A percentile compares a stretch with the other conserved stretches of the same genome.
Evolutionary conservation across 331 rosid genomes (phyloP).

Genomic region (Pyracantha coccinea): DNA sequence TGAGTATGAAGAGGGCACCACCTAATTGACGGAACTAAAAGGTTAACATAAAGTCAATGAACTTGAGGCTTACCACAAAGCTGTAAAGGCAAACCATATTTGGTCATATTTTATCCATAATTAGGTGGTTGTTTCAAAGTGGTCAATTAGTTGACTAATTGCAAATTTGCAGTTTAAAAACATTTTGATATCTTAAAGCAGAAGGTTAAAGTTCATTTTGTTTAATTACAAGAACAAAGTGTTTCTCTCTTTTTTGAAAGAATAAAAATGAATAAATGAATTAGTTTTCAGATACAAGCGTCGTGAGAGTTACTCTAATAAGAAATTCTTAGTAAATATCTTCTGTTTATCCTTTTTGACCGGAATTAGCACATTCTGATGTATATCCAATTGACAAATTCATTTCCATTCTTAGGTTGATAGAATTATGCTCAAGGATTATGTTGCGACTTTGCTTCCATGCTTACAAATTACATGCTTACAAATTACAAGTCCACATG

Average conservation of each 20-base stretch:
- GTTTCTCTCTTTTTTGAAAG: no score
- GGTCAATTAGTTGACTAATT: background rate
- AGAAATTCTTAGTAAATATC: no score
- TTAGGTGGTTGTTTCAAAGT: background rate
- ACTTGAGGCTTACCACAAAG: background rate
- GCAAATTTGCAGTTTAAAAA: background rate
- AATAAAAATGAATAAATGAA: no score
- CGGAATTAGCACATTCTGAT: slow-evolving; percentile 3
- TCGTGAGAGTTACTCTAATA: rapidly evolving
- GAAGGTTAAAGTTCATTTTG: no score
- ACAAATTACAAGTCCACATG: background rate
- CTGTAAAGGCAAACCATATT: background rate
- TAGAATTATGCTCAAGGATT: background rate
- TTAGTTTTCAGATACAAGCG: no score
- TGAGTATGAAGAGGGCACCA: rapidly evolving
- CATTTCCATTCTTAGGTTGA: background rate
- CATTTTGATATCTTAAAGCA: background rate
- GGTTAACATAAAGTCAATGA: background rate
- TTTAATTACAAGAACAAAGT: no score
- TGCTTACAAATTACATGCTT: background rate
- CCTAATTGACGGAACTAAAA: background rate
- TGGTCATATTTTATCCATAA: background rate
- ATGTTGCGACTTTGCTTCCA: background rate
- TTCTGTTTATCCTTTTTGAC: no score
- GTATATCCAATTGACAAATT: slow-evolving; percentile 24